Base-by-base conservation (phyloP, 805 yeast species). In the Lipomyces chichibuensis region DNA sequence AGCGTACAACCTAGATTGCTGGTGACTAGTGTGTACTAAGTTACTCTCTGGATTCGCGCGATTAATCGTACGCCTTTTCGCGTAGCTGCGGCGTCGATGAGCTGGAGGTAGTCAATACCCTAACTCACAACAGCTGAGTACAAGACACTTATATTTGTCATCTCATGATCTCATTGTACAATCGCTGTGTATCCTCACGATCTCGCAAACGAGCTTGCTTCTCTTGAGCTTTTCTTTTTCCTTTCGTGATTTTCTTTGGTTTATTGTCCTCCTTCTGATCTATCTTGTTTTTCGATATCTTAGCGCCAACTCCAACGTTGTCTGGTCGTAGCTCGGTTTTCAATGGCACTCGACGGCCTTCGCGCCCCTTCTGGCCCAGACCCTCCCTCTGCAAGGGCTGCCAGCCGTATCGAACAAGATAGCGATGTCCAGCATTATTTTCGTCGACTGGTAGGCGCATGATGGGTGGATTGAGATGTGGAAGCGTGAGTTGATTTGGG, bases 341-440 rank as follows among this genome's bases (percentile, higher is more conserved):
- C 2, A 68, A 14, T 7, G 71, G 71, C 25, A 57, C 39, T 20
- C 71, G 63, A 23, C 71, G 57, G 1, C 71, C 71, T 61, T 68
- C 69, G 33, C 69, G 52, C 8, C 71, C 71, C 27, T 14, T 51
- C 11, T 37, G 56, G 11, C 71, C 71, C n/a, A 68, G 61, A 7
- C 71, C 71, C 23, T 58, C 62, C 9, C 64, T 54, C 56, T 68
- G 69, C 13, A 63, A 33, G 4, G 69, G 70, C n/a, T 56, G n/a
- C 71, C 71, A 68, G 32, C 71, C 71, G 55, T 68, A 68, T 17
- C 62, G 57, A 13, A 63, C 67, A 13, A 68, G 56, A 25, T 68
- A 68, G 32, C 61, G 51, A 27, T 63, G 66, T 8, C 71, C 71
- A 6, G 65, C 57, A n/a, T 56, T 58, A 35, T 37, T 13, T 37